A percentile compares a stretch with the other conserved stretches of the same genome.
phyloP scores from a whole-genome alignment of 192 early-diverging fungal genomes.

The Spinellus fusiger region DNA sequence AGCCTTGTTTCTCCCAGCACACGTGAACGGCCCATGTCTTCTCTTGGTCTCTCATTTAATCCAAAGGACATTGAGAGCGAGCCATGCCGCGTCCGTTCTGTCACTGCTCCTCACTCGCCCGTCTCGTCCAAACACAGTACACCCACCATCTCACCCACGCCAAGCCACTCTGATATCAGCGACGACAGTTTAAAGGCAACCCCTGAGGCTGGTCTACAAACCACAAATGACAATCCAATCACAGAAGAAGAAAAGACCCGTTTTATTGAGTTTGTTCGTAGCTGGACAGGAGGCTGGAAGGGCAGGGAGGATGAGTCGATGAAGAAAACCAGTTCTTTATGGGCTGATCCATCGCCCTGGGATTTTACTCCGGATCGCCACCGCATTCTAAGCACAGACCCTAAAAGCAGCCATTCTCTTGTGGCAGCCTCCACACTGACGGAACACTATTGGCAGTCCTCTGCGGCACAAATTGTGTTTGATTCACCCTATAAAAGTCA shows the following conservation, averaged over 20 bases:
- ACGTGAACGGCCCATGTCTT: neutral
- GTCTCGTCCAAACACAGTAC: neutral
- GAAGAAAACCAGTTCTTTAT: neutral
- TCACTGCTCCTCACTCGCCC: neutral
- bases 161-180: slow-evolving; percentile 1
- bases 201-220: neutral
- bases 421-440: too few relatives aligned
- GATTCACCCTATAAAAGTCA: too few relatives aligned
- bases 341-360: slow-evolving; percentile 18
- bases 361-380: slow-evolving; percentile 3
- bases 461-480: neutral
- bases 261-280: slow-evolving; percentile 29
- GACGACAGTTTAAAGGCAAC: neutral
- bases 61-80: neutral
- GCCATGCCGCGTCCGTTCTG: neutral
- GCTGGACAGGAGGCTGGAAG: slow-evolving; percentile 31
- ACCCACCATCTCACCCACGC: neutral
- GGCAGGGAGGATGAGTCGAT: slow-evolving; percentile 4
- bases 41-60: neutral
- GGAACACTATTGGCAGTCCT: neutral
- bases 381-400: neutral
- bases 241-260: slow-evolving; percentile 29
- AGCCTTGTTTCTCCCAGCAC: neutral
- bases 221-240: neutral
- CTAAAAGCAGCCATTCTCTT: neutral